Evolutionary conservation across 2,329 filamentous ascomycete species (phyloP), one percentile per base, ranked within the genome.

Genomic region (Colletotrichum musicola): DNA sequence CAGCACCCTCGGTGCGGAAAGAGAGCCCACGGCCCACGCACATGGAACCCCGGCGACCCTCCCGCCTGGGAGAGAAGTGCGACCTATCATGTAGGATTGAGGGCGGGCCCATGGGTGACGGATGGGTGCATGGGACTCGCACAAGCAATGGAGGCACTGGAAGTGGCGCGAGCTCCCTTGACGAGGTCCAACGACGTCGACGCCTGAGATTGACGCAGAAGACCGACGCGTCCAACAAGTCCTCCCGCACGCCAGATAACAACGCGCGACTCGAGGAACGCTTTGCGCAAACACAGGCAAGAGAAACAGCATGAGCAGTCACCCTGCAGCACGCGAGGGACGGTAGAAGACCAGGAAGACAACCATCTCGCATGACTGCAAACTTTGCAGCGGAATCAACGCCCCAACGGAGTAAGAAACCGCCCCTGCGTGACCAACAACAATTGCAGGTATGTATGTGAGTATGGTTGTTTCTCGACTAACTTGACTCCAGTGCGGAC

Each of bases 21-120:
- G 55, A 50, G 42, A 65, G 6, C n/a, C 18, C 49, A 64, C 53
- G 49, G 6, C n/a, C 18, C 49, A 64, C 53, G 49, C 65, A 65
- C 62, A 68, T 65, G 62, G 62, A 61, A 56, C 50, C 62, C 62
- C 35, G 30, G 42, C 53, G 30, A 60, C 35, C 62, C 64, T 64
- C 61, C 65, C 61, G 56, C 60, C 55, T 60, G 55, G 62, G 62
- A 65, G 62, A 65, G 49, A 42, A 61, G 65, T 65, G 65, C 42
- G 65, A 60, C 49, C 30, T 35, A 35, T 9, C 30, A 35, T 10
- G 30, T 35, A 35, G 30, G 30, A 35, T 63, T 57, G 54, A 35
- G 35, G 54, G 62, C 25, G 25, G 61, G 27, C 47, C 53, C 46
- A 22, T 46, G 46, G 44, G 7, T 35, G 30, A 58, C 27, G 18